Evolutionary conservation across 345 rosid genomes (phyloP).

Genomic region (Gossypium anomalum): DNA sequence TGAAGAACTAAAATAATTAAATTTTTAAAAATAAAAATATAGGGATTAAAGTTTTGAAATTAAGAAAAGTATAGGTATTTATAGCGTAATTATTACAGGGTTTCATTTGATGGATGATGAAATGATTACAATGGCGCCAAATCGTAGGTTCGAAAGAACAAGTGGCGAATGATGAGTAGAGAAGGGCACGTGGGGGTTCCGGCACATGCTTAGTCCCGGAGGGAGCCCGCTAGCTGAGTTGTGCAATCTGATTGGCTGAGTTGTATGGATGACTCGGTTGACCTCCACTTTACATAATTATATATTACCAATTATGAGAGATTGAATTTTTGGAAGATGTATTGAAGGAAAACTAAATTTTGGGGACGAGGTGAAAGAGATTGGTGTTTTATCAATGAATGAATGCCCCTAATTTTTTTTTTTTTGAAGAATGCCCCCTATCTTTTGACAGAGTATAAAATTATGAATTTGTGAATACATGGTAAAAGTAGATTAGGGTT

Average conservation of each 20-base stretch:
- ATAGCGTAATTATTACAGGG: neutral
- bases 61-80: too few relatives aligned
- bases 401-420: neutral
- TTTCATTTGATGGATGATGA: neutral
- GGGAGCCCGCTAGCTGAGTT: neutral
- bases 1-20: too few relatives aligned
- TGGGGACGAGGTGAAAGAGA: neutral
- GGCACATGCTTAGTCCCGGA: neutral
- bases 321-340: neutral
- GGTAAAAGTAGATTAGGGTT: too few relatives aligned
- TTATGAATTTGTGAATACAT: too few relatives aligned
- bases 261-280: neutral
- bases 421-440: neutral
- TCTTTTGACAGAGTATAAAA: neutral
- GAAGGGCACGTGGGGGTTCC: conserved; percentile 20
- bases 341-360: too few relatives aligned
- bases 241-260: neutral
- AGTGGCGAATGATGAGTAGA: conserved; percentile 9
- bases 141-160: neutral
- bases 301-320: neutral
- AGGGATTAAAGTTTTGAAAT: too few relatives aligned
- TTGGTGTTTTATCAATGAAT: neutral
- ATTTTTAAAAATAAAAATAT: too few relatives aligned
- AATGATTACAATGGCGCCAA: neutral
- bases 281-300: neutral